Evolutionary conservation across 495 filamentous ascomycete genomes (phyloP), one percentile per base, ranked within the genome.

Genomic region (Trichoderma reesei): DNA sequence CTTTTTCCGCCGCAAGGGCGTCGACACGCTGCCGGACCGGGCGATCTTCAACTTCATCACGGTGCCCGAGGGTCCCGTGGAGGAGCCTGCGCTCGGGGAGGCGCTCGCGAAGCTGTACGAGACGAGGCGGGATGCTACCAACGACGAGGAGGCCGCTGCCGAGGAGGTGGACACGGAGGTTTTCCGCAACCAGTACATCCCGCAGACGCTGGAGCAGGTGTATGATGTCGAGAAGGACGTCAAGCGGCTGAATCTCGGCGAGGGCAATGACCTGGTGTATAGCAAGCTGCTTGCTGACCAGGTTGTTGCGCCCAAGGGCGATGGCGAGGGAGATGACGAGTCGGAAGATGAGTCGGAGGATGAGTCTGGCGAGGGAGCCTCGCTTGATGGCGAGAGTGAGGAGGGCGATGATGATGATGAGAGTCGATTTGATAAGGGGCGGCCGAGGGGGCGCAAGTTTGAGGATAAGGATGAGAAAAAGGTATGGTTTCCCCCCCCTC

Each of bases 181-280:
- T 9, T 98, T 96, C 78, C 85, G 93, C 67, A 86, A 96, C 68
- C 90, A 96, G 69, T 97, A 91, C 71, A 97, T 98, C 56, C 94
- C 94, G 5, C 91, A 95, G 73, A 96, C 88, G 0, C 76, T 98
- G 51, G 87, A 97, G 68, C 89, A 98, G 65, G 94, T 98, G 1
- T 97, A 96, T 68, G 94, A 98, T 71, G 83, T 96, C 59, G 94
- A 98, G 75, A 86, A 92, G 67, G 94, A 98, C 68, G 88, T 86
- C 6, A 85, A 90, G 65, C 85, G 85, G 72, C 80, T 96, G 2
- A 84, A 83, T 2, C 81, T 85, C 18, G 92, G 90, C 10, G 78
- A 86, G 54, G 89, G 85, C 59, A 82, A 82, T 1, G 85, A 87
- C 36, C 80, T 96, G 13, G 83, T 96, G 2, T 98, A 97, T 71